These are phyloP conservation scores for Fusarium brachygibbosum DNA, from an alignment of 2,329 filamentous ascomycete genomes.

Conservation along the genomic window DNA sequence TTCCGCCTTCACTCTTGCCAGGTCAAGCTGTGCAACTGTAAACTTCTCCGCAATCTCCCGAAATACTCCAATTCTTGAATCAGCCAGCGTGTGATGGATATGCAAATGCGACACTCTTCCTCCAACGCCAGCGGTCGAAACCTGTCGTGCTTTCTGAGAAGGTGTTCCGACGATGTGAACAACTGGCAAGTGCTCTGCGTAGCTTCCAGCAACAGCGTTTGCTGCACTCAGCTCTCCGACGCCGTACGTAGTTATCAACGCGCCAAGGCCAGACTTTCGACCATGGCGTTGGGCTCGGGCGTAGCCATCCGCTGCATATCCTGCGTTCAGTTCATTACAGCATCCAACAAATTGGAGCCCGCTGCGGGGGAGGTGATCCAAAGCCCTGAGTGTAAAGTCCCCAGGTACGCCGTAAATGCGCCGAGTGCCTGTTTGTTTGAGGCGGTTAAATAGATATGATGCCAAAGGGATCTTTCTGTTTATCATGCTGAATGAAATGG, in stretches of 20 bases:
- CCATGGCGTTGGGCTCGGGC: constrained; percentile 11
- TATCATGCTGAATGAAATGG: not conserved
- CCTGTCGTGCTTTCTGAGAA: not conserved
- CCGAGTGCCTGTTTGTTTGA: constrained; percentile 7
- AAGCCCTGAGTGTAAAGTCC: constrained; percentile 20
- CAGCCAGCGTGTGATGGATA: constrained; percentile 20
- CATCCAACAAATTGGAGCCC: constrained; percentile 22
- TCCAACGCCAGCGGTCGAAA: rapidly evolving
- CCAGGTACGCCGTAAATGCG: constrained; percentile 27
- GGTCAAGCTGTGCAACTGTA: constrained; percentile 19
- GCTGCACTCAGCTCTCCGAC: constrained; percentile 26
- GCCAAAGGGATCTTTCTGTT: constrained; percentile 1
- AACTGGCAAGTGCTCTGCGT: constrained; percentile 12
- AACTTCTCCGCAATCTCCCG: constrained; percentile 23
- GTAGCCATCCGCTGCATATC: constrained; percentile 31
- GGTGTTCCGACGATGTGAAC: constrained; percentile 30
- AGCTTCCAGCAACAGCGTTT: constrained; percentile 27
- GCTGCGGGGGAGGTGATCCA: constrained; percentile 6
- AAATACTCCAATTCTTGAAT: constrained; percentile 1
- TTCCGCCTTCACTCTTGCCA: not conserved
- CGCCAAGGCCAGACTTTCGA: not conserved
- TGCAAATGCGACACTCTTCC: not conserved
- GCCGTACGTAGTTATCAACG: constrained; percentile 16
- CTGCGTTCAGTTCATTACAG: constrained; percentile 30
- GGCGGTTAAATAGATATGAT: constrained; percentile 14